These are phyloP conservation scores for Nigrospora osmanthi DNA, from an alignment of 2,329 filamentous ascomycete genomes.

Conservation along the genomic window DNA sequence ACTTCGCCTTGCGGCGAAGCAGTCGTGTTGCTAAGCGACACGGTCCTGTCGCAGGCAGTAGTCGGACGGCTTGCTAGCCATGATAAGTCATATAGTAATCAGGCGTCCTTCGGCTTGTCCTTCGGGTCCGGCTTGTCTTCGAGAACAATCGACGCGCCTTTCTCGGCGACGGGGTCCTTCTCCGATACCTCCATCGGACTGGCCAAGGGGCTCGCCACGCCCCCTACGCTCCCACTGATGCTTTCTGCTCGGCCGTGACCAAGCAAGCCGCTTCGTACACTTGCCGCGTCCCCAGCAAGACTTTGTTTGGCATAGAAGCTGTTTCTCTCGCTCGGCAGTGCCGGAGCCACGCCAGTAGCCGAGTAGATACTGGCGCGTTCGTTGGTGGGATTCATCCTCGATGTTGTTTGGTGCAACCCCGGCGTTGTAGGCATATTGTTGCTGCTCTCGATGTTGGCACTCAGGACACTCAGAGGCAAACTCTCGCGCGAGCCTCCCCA, in stretches of 20 bases:
- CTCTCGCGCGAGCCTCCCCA: slow-evolving; percentile 78
- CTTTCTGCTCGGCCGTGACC: slow-evolving; percentile 79
- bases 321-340: slow-evolving; percentile 66
- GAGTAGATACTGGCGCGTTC: slow-evolving; percentile 81
- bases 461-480: slow-evolving; percentile 70
- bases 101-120: too few species aligned
- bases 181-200: slow-evolving; percentile 41
- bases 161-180: slow-evolving; percentile 8
- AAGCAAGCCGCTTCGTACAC: slow-evolving; percentile 67
- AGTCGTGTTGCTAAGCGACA: too few species aligned
- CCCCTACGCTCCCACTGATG: slow-evolving; percentile 66
- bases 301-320: slow-evolving; percentile 66
- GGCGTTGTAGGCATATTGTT: slow-evolving; percentile 34
- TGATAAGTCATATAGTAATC: too few species aligned
- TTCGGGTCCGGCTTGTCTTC: too few species aligned
- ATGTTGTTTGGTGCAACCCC: slow-evolving; percentile 43
- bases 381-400: slow-evolving; percentile 29
- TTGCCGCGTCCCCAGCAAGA: slow-evolving; percentile 58
- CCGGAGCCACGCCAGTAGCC: slow-evolving; percentile 58
- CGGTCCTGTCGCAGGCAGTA: too few species aligned
- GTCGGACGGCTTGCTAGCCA: too few species aligned
- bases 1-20: too few species aligned
- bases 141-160: neutral
- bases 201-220: slow-evolving; percentile 52
- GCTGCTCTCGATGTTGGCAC: slow-evolving; percentile 54